Evolutionary conservation across 345 rosid species (phyloP), one percentile per base, ranked within the genome.

Genomic region (Salix suchowensis): DNA sequence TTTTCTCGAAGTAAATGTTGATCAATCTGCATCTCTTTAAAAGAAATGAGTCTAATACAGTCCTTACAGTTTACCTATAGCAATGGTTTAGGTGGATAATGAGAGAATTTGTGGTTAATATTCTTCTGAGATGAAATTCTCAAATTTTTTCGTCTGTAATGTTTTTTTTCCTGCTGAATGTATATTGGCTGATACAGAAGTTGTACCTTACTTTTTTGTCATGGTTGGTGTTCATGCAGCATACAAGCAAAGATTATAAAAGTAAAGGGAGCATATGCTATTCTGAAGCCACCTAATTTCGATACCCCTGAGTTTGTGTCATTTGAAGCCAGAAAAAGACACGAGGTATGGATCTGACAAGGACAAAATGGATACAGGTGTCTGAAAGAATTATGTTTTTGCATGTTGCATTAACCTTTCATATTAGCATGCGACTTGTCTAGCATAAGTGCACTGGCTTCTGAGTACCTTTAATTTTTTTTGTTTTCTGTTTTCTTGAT

Each of bases 231-330:
- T 16, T 69, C 68, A 34, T 75, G 71, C 69, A 85, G 89, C 76
- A 80, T 70, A 67, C 46, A 18, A 37, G 70, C 50, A 78, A 83
- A 66, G 81, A 66, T 72, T 80, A 80, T 64, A 77, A 80, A 60
- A 84, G 83, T 8, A 82, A 79, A 69, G 87, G 87, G 87, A 1
- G 85, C 89, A 30, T 85, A 76, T 73, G 89, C 82, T 69, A 81
- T 85, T 34, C 73, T 84, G 78, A 86, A 82, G 77, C 78, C 89
- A 79, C 83, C 85, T 24, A 73, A 73, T 66, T 83, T 79, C 75
- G 50, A 78, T 74, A 77, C 84, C 68, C 86, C 87, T 9, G 71
- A 65, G 69, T 84, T 84, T 69, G 79, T 82, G 34, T 79, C 81
- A n/a, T 85, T 80, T 78, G 80, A 78, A 44, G 86, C 84, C 5